Base-by-base conservation (phyloP, 768 basidiomycete species). In the Mycena epipterygia region DNA sequence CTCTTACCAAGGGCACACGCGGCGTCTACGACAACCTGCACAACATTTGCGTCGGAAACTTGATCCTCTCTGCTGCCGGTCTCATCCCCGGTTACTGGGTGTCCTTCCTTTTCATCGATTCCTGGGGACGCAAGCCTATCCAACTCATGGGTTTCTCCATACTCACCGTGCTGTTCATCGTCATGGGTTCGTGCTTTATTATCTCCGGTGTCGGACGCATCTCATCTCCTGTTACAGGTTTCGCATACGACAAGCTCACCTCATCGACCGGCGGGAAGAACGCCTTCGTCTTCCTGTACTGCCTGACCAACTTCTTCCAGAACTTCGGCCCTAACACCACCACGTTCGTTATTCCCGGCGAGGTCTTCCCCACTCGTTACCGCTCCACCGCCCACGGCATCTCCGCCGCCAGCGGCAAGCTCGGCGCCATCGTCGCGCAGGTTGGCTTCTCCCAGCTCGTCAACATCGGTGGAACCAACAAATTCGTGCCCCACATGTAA, bases 291-390 rank as follows among this genome's bases (percentile, higher is more conserved):
- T 91, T 93, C 83, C 87, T 94, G 30, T 96, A 95, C 83, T 93
- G 93, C 78, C 83, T 96, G n/a, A 88, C 93, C 75, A 92, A 93
- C 78, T 95, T 95, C 84, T 94, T 95, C 91, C 92, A 94, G 83
- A 95, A 95, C 82, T 95, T 95, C 71, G 94, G 93, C 2, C 93
- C 91, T 13, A 94, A 95, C 74, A 88, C 87, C 0, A 95, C 93
- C 0, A 95, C 94, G 0, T 95, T 96, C 79, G 67, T 95, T 63
- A 83, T 95, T 5, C 94, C 95, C 0, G 93, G 93, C 72, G 95
- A 96, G 78, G 87, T 84, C 29, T 96, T 95, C 89, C 95, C 95
- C 1, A 96, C 95, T 1, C 93, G 95, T 53, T 95, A 95, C 79
- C 90, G 95, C 70, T 94, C 93, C 8, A 95, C 94, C 7, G 92